These are phyloP conservation scores for Trichoderma afroharzianum DNA, from an alignment of 2,329 filamentous ascomycete genomes.

Conservation along the genomic window DNA sequence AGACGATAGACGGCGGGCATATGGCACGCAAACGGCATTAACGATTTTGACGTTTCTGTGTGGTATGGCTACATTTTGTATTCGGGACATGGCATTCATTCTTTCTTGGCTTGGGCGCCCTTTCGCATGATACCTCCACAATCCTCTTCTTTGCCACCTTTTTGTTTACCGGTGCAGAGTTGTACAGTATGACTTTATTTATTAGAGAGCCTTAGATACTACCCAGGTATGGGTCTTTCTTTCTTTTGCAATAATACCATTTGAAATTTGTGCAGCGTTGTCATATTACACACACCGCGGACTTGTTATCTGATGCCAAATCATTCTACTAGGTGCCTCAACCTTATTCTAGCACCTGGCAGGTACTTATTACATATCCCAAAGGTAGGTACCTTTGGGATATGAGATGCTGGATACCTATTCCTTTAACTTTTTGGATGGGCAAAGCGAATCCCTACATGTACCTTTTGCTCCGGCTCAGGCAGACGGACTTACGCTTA, in stretches of 20 bases:
- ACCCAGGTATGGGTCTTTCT: not conserved
- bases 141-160: slow-evolving; percentile 25
- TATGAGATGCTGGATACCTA: not conserved
- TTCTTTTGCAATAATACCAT: slow-evolving; percentile 21
- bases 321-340: not conserved
- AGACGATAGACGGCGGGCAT: slow-evolving; percentile 12
- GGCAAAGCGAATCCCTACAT: not conserved
- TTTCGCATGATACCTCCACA: slow-evolving; percentile 35
- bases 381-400: too few species aligned
- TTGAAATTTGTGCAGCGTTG: not conserved
- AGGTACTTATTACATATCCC: not conserved
- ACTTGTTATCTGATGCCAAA: not conserved
- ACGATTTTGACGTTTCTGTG: slow-evolving; percentile 22
- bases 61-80: slow-evolving; percentile 18
- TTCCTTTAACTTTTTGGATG: not conserved
- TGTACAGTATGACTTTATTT: not conserved
- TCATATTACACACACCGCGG: not conserved
- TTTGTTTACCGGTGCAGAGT: slow-evolving; percentile 4
- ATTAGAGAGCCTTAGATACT: slow-evolving; percentile 11
- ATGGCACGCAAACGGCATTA: slow-evolving; percentile 16
- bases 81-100: slow-evolving; percentile 21
- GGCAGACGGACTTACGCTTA: not conserved
- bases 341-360: not conserved
- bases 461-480: not conserved
- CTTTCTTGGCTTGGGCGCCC: slow-evolving; percentile 28